phyloP scores from a whole-genome alignment of 306 rosid species.

The Amphicarpaea edgeworthii region DNA sequence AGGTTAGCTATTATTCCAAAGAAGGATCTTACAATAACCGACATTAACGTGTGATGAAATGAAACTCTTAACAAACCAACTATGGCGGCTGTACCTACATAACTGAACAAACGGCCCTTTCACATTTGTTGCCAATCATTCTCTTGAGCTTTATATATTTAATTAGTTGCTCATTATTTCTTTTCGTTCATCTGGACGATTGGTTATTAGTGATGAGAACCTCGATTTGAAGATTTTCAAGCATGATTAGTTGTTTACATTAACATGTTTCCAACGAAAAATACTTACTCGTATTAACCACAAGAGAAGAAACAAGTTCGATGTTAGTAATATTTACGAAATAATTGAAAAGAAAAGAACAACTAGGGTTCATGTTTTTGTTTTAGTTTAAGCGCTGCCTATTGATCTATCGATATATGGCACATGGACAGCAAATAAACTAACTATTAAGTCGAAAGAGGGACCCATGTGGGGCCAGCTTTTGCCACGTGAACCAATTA shows the following conservation, averaged over 20 bases:
- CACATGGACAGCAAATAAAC: slow-evolving; percentile 23
- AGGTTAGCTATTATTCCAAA: slow-evolving; percentile 1
- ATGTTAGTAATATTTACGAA: background rate
- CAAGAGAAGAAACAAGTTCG: background rate
- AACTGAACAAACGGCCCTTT: slow-evolving; percentile 49
- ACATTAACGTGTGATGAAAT: slow-evolving; percentile 44
- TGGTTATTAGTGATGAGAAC: background rate
- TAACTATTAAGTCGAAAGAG: slow-evolving; percentile 14
- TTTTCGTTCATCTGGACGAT: slow-evolving; percentile 7
- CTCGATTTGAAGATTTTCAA: background rate
- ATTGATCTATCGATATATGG: no score
- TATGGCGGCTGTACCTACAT: slow-evolving; percentile 62
- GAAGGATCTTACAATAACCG: slow-evolving; percentile 39
- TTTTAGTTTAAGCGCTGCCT: background rate
- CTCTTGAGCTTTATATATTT: background rate
- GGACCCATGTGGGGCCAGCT: slow-evolving; percentile 81
- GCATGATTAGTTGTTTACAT: background rate
- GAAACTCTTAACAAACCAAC: slow-evolving; percentile 46
- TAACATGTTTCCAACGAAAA: no score
- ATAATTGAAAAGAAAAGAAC: background rate
- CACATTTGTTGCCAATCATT: slow-evolving; percentile 36
- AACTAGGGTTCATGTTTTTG: background rate
- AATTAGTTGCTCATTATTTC: background rate
- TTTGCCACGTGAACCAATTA: slow-evolving; percentile 67
- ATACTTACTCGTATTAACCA: background rate